Percentiles rank a stretch among this genome's conserved stretches.
phyloP scores from a whole-genome alignment of 2,329 filamentous ascomycete genomes.

The Aspergillus arachidicola region DNA sequence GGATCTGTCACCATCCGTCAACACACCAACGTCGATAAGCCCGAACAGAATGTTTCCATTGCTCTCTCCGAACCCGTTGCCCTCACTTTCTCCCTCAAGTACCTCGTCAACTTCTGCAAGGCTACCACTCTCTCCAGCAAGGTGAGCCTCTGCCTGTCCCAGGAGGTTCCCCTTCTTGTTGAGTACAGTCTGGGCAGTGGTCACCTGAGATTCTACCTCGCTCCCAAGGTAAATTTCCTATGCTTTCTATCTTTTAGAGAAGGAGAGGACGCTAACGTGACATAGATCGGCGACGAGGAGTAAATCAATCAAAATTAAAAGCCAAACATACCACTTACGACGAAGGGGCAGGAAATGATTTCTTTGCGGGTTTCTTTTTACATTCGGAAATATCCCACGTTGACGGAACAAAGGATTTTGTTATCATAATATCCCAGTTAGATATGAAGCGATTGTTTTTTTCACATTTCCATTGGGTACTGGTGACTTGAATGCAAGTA shows the following conservation, averaged over 20 bases:
- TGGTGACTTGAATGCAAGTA: not conserved
- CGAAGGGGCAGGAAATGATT: conserved; percentile 50
- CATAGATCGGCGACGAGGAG: conserved; percentile 65
- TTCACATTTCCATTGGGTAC: not conserved
- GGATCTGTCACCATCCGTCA: conserved; percentile 89
- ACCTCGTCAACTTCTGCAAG: conserved; percentile 99
- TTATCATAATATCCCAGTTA: conserved; percentile 25
- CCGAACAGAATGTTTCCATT: conserved; percentile 82
- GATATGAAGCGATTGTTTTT: conserved; percentile 22
- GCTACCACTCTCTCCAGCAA: conserved; percentile 77
- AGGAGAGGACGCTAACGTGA: not conserved
- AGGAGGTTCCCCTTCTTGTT: conserved; percentile 93
- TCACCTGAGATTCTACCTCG: conserved; percentile 95
- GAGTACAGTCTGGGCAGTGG: conserved; percentile 86
- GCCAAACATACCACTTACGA: conserved; percentile 32
- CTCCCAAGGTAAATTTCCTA: conserved; percentile 76
- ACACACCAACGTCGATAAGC: conserved; percentile 87
- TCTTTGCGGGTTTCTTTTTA: conserved; percentile 28
- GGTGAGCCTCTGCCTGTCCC: conserved; percentile 92
- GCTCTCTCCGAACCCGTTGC: conserved; percentile 88
- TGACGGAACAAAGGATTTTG: conserved; percentile 13
- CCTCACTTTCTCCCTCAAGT: conserved; percentile 97
- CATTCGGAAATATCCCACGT: conserved; percentile 27
- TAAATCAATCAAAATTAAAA: conserved; percentile 33
- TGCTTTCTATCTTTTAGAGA: not conserved